Evolutionary conservation across 176 grass and related monocot genomes (phyloP).

Genomic region (Thalia dealbata): DNA sequence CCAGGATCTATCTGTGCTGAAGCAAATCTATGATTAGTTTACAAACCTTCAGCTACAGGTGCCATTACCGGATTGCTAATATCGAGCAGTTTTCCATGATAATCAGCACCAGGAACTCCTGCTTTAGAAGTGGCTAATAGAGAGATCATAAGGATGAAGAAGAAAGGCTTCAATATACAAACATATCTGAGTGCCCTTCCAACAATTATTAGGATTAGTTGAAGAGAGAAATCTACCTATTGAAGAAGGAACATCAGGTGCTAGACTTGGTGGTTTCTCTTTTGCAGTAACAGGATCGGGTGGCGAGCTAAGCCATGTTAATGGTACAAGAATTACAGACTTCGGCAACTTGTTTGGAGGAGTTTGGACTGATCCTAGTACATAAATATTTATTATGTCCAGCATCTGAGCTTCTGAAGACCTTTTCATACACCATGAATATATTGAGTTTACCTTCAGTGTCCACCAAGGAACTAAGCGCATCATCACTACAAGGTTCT

Average conservation of each 20-base stretch:
- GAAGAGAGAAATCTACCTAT: constrained; percentile 21
- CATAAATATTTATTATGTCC: neutral
- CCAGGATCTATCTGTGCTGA: too few relatives aligned
- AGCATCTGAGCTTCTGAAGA: neutral
- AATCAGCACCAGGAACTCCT: constrained; percentile 5
- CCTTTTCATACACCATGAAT: neutral
- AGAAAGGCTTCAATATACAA: constrained; percentile 12
- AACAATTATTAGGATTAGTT: constrained; percentile 3
- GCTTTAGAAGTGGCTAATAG: neutral
- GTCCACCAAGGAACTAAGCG: neutral
- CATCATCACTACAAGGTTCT: constrained; percentile 5
- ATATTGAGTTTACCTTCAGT: constrained; percentile 12
- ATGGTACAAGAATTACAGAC: constrained; percentile 19
- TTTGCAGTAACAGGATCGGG: constrained; percentile 17
- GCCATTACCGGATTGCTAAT: neutral
- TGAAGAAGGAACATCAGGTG: constrained; percentile 12
- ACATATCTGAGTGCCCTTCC: neutral
- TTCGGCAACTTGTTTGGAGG: constrained; percentile 15
- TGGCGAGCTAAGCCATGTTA: constrained; percentile 19
- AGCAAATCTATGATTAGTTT: neutral
- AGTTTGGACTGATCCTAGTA: constrained; percentile 15
- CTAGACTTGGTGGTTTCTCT: constrained; percentile 4
- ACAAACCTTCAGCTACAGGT: constrained; percentile 1
- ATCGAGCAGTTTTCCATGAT: neutral
- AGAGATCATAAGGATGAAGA: constrained; percentile 6